phyloP scores from a whole-genome alignment of 495 filamentous ascomycete genomes.

The Penicillium soppii region DNA sequence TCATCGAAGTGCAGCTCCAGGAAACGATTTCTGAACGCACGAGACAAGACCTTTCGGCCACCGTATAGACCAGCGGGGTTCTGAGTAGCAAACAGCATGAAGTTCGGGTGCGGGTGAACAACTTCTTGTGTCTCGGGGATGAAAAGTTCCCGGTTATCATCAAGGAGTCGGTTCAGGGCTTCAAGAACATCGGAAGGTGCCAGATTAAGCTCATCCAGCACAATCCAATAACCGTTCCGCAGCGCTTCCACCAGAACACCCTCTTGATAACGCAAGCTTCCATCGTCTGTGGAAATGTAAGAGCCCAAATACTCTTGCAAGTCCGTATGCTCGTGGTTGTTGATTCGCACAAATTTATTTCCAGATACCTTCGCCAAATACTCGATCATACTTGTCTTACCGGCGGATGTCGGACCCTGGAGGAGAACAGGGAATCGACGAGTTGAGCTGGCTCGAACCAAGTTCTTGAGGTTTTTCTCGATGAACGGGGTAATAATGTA shows the following conservation, averaged over 20 bases:
- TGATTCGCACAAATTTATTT: conserved; percentile 96
- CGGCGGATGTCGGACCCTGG: conserved; percentile 93
- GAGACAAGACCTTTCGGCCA: conserved; percentile 85
- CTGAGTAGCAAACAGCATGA: conserved; percentile 99
- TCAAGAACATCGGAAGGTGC: conserved; percentile 96
- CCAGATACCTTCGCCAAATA: conserved; percentile 93
- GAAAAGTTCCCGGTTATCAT: conserved; percentile 96
- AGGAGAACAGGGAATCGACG: conserved; percentile 91
- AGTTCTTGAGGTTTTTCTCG: conserved; percentile 87
- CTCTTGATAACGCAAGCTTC: conserved; percentile 86
- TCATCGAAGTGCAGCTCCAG: conserved; percentile 97
- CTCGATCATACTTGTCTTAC: conserved; percentile 99
- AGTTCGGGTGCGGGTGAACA: conserved; percentile 86
- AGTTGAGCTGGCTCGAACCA: conserved; percentile 89
- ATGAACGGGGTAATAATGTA: conserved; percentile 98
- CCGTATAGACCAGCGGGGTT: conserved; percentile 96
- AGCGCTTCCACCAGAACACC: conserved; percentile 92
- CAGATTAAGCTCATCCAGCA: conserved; percentile 94
- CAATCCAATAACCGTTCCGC: conserved; percentile 93
- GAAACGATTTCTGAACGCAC: conserved; percentile 95
- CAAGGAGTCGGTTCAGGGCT: conserved; percentile 88
- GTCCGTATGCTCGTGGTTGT: conserved; percentile 99
- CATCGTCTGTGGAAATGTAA: conserved; percentile 82
- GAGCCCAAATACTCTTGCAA: conserved; percentile 96
- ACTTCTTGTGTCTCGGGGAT: conserved; percentile 97